Base-by-base conservation (phyloP, 371 early-diverging fungal genomes). In the Rhizomucor pusillus region DNA sequence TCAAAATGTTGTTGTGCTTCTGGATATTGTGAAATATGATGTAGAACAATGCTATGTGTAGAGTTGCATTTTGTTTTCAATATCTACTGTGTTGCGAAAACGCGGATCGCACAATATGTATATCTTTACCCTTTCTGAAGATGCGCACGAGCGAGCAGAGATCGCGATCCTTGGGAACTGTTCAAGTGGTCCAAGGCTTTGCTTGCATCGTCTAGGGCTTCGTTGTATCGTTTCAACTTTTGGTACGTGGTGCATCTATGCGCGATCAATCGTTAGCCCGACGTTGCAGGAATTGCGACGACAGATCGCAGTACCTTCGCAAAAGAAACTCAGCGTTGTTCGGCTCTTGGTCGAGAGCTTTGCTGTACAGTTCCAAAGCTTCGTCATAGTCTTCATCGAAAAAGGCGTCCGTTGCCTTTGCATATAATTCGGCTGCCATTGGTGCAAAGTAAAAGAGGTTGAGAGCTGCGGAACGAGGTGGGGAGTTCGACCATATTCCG, bases 371-470 rank as follows among this genome's bases (percentile, higher is more conserved):
- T 35, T 75, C 63, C 47, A 93, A 71, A 3, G 95, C 93, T 53
- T 84, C 88, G 33, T 82, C 82, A 63, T 81, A 90, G 54, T 92
- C 83, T 46, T 92, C 90, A 47, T 87, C 82, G 53, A 86, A 68
- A 63, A 92, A 93, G 41, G 92, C 91, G 60, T 86, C 87, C 74
- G 92, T 94, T 35, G 94, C 95, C 49, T 79, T 73, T 5, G 87
- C 79, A 61, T 88, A 92, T 44, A 87, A 77, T 59, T 94, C 89
- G 52, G 90, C 86, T 36, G 87, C 83, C n/a, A n/a, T n/a, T n/a
- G n/a, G n/a, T n/a, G n/a, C n/a, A n/a, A n/a, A n/a, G n/a, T n/a
- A n/a, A n/a, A n/a, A n/a, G n/a, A n/a, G n/a, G n/a, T n/a, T n/a
- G n/a, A n/a, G n/a, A n/a, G n/a, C n/a, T n/a, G n/a, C n/a, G n/a